Evolutionary conservation across 2,329 filamentous ascomycete genomes (phyloP), one percentile per base, ranked within the genome.

Genomic region (Aureobasidium sp.): DNA sequence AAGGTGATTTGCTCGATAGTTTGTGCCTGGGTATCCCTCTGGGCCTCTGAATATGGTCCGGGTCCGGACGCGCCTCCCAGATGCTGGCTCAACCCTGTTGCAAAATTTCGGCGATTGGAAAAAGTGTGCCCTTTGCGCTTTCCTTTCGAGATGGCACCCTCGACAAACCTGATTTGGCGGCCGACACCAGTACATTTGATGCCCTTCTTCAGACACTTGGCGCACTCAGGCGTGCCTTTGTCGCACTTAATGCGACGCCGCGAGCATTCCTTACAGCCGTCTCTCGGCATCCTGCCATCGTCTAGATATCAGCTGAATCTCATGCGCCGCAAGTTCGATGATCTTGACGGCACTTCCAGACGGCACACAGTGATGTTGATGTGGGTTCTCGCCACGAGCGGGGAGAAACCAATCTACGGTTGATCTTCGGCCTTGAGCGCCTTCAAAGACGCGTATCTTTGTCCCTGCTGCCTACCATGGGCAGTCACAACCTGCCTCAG

Each of bases 231-330:
- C 52, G 75, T 71, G 20, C 70, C 69, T 63, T 73, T 74, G 65
- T 78, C 76, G 65, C 76, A 78, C 36, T 70, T 71, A 32, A 78
- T 72, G 27, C 76, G 71, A 39, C 76, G 70, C 5, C 68, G 67
- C 42, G 68, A 69, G 64, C 76, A 77, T 65, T 77, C 72, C 41
- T 73, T 72, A 55, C 76, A 77, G 23, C 76, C 59, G 46, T 64
- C 73, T 29, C 59, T 56, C 15, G 57, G 57, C 62, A 64, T 62
- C n/a, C 27, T 17, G 26, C 27, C 34, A 15, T 37, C 12, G 13
- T 37, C 34, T 37, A 37, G 13, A 1, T 1, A 32, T 10, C 17
- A n/a, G 27, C 7, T 48, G 8, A 26, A 17, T n/a, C 26, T 48
- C 8, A 20, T 10, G 9, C n/a, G 27, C 26, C 5, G 29, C 6